Evolutionary conservation across 805 yeast species (phyloP).

Genomic region (Candida vaughaniae): DNA sequence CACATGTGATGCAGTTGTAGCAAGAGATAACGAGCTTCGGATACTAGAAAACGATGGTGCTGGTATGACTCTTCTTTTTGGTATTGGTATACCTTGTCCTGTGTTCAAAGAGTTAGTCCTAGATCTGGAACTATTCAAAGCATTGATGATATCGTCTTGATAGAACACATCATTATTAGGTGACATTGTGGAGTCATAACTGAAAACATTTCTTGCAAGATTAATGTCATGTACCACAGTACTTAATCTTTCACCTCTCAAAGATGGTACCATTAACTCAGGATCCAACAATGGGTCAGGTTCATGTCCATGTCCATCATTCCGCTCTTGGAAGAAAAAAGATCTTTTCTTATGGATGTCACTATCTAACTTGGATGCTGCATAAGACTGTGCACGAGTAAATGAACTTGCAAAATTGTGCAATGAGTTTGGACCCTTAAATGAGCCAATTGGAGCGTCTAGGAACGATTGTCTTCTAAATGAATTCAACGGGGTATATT

Average conservation of each 20-base stretch:
- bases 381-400: conserved; percentile 72
- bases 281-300: conserved; percentile 68
- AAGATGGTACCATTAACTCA: conserved; percentile 62
- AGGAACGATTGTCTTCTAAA: conserved; percentile 22
- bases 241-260: conserved; percentile 63
- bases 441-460: conserved; percentile 50
- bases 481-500: conserved; percentile 15
- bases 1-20: conserved; percentile 48
- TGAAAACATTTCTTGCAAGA: conserved; percentile 19
- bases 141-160: conserved; percentile 35
- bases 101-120: conserved; percentile 24
- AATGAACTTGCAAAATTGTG: conserved; percentile 78
- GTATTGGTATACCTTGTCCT: conserved; percentile 21
- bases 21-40: conserved; percentile 32
- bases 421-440: conserved; percentile 65
- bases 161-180: conserved; percentile 34
- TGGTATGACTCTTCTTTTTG: conserved; percentile 28
- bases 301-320: conserved; percentile 19
- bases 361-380: conserved; percentile 47
- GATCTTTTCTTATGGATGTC: conserved; percentile 62
- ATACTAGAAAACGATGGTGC: conserved; percentile 47
- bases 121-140: conserved; percentile 25
- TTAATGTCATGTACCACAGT: conserved; percentile 46
- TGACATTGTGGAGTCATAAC: conserved; percentile 11
- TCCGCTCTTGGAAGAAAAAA: conserved; percentile 43